phyloP scores from a whole-genome alignment of 495 filamentous ascomycete species.

The Neurospora intermedia region DNA sequence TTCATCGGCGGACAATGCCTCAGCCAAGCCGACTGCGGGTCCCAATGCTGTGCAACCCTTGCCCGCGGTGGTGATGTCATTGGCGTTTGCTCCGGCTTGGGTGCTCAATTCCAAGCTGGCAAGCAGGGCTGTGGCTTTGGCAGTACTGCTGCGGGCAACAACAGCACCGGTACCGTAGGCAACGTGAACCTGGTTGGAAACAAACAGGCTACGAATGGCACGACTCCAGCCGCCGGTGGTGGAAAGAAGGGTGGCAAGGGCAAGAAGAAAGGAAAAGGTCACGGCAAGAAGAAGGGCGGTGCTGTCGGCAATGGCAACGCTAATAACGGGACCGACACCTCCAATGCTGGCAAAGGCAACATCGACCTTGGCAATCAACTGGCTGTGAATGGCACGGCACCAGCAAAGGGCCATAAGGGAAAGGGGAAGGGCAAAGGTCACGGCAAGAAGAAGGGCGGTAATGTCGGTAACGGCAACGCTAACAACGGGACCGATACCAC shows the following conservation, averaged over 20 bases:
- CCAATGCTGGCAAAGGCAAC: too few species aligned
- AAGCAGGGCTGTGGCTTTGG: conserved; percentile 25
- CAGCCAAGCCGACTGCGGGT: conserved; percentile 30
- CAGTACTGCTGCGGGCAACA: background rate
- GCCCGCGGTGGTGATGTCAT: conserved; percentile 18
- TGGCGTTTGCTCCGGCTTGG: conserved; percentile 25
- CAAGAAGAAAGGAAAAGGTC: background rate
- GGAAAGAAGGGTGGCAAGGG: background rate
- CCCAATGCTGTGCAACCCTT: conserved; percentile 27
- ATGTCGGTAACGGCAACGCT: too few species aligned
- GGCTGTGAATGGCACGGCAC: too few species aligned
- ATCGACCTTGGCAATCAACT: too few species aligned
- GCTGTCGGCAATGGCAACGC: too few species aligned
- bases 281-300: too few species aligned
- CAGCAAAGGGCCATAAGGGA: too few species aligned
- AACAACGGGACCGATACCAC: too few species aligned
- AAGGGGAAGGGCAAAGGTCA: too few species aligned
- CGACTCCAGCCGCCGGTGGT: background rate
- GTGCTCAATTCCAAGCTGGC: conserved; percentile 17
- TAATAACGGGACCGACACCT: too few species aligned
- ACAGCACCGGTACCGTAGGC: background rate
- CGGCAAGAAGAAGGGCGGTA: too few species aligned
- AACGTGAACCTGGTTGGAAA: background rate
- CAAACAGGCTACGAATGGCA: background rate
- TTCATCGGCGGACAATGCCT: conserved; percentile 36